A percentile compares a stretch with the other conserved stretches of the same genome.
These are phyloP conservation scores for Clitoria ternatea DNA, from an alignment of 306 rosid genomes.

Conservation along the genomic window DNA sequence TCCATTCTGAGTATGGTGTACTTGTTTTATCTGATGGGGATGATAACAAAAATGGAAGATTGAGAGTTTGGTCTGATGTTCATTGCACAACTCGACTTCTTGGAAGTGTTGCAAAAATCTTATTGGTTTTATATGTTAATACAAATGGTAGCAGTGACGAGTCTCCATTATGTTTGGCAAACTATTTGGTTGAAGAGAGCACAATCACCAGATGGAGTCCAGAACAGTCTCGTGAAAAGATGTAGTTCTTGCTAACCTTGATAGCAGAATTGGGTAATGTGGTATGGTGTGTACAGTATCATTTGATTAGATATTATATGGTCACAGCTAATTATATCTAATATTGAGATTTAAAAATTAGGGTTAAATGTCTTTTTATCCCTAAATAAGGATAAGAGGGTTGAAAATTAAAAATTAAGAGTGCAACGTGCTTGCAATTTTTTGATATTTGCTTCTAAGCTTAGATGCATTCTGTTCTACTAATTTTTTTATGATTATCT, in stretches of 20 bases:
- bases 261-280: background rate
- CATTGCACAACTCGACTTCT: slow-evolving; percentile 58
- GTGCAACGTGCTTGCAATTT: slow-evolving; percentile 1
- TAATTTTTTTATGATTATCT: background rate
- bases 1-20: slow-evolving; percentile 69
- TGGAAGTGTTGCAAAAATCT: slow-evolving; percentile 61
- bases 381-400: too few species aligned
- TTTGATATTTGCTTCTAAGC: background rate
- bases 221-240: slow-evolving; percentile 55
- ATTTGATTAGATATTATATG: background rate
- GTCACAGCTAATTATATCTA: too few species aligned
- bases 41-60: slow-evolving; percentile 35
- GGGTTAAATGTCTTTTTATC: too few species aligned
- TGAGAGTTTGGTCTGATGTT: slow-evolving; percentile 71
- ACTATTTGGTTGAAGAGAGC: slow-evolving; percentile 41
- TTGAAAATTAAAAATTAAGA: background rate
- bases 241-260: slow-evolving; percentile 22
- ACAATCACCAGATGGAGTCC: slow-evolving; percentile 56
- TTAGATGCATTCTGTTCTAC: background rate
- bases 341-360: too few species aligned
- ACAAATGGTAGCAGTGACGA: slow-evolving; percentile 31
- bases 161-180: slow-evolving; percentile 34
- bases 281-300: background rate
- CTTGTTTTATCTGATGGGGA: slow-evolving; percentile 49
- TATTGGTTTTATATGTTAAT: slow-evolving; percentile 45